Percentiles rank a stretch among this genome's conserved stretches.
Evolutionary conservation across 306 rosid genomes (phyloP).

Genomic region (Mimosa pudica): DNA sequence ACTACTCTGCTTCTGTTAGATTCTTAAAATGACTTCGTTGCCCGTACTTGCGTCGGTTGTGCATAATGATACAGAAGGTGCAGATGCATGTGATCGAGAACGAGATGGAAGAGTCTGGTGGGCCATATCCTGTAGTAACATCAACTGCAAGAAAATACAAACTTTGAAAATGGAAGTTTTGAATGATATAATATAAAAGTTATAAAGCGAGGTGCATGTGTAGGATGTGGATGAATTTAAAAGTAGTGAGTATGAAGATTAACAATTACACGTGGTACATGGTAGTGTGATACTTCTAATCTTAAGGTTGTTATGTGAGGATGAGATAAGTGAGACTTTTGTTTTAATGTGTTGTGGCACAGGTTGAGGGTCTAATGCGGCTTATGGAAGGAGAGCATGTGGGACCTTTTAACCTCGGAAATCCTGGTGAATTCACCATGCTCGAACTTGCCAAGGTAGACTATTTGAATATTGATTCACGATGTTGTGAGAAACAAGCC

Average conservation of each 20-base stretch:
- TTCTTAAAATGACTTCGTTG: background rate
- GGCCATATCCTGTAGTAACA: slow-evolving; percentile 8
- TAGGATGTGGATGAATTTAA: background rate
- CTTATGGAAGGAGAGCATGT: slow-evolving; percentile 99
- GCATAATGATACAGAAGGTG: slow-evolving; percentile 22
- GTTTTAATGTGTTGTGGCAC: background rate
- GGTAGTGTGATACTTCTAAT: background rate
- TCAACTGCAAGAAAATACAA: slow-evolving; percentile 2
- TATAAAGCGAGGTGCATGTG: background rate
- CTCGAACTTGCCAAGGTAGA: slow-evolving; percentile 96
- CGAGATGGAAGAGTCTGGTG: background rate
- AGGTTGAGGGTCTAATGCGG: slow-evolving; percentile 98
- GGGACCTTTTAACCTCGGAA: slow-evolving; percentile 98
- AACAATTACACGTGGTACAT: slow-evolving; percentile 20
- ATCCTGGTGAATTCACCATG: slow-evolving; percentile 99
- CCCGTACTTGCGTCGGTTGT: slow-evolving; percentile 15
- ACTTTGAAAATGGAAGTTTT: background rate
- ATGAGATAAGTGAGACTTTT: background rate
- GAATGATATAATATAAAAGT: background rate
- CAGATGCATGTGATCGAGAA: slow-evolving; percentile 27
- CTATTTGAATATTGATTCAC: too few relatives aligned
- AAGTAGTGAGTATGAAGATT: background rate
- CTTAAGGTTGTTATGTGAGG: background rate
- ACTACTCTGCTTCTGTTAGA: background rate
- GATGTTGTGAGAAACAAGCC: too few relatives aligned